Evolutionary conservation across 2,329 filamentous ascomycete genomes (phyloP), one percentile per base, ranked within the genome.

Genomic region (Fusarium buxicola): DNA sequence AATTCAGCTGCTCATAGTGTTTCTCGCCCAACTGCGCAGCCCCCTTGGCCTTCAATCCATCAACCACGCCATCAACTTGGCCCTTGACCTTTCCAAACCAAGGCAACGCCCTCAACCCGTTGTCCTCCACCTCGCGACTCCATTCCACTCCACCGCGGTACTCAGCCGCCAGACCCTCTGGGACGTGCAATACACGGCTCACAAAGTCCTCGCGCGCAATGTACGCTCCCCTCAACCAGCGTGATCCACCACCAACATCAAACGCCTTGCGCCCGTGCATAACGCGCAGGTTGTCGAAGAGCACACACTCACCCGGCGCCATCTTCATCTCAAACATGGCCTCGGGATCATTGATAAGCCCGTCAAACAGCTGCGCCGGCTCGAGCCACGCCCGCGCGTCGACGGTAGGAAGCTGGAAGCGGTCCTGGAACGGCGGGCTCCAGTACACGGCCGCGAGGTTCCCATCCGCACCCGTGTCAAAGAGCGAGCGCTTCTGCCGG

Each of bases 221-320:
- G 76, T 98, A 99, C 0, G 92, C 86, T 5, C 95, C 95, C 68
- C 92, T 91, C 51, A 98, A 77, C 91, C 92, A 96, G 48, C 94
- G 82, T 60, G 88, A 84, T 1, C 91, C 91, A 7, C 83, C 82
- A 0, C 77, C 77, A 0, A 71, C 63, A 72, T 94, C 87, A 75
- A 98, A 98, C 27, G 87, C 86, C 13, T 82, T 84, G 5, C 95
- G 82, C 1, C 93, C 94, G 79, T 98, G 95, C 72, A 96, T 76
- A n/a, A 96, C 82, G 15, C 94, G 84, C 57, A 87, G 79, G 73
- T 98, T 98, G 74, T 96, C 90, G 73, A 99, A 98, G n/a, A 99
- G 83, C 11, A 94, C 93, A 73, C 92, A 96, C 71, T 97, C 91
- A 4, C 94, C 95, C 5, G 91, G 87, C 50, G 87, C 80, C 75